These are phyloP conservation scores for Pulicaria dysenterica DNA, from an alignment of 129 eudicot genomes.

Conservation along the genomic window DNA sequence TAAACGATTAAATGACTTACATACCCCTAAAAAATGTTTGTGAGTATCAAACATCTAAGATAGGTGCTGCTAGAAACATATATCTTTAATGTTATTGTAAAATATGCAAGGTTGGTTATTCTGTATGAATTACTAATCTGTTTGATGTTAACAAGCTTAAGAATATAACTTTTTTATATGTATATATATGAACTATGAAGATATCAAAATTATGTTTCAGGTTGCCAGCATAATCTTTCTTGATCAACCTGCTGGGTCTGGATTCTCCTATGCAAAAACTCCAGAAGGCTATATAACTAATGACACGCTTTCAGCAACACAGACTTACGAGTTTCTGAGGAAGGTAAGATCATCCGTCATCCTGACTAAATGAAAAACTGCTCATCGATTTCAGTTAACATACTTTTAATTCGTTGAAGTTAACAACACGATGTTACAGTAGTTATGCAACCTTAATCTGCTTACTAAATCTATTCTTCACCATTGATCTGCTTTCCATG, in stretches of 20 bases:
- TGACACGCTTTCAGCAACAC: slow-evolving; percentile 26
- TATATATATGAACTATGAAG: no score
- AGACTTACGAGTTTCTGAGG: slow-evolving; percentile 26
- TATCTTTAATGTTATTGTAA: no score
- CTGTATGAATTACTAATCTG: no score
- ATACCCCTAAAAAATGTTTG: no score
- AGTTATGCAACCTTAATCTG: background rate
- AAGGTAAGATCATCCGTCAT: slow-evolving; percentile 16
- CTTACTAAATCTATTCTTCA: no score
- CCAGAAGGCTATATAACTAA: background rate
- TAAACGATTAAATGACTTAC: no score
- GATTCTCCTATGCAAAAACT: slow-evolving; percentile 37
- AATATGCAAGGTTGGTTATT: no score
- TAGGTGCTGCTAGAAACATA: no score
- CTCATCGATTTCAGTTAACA: background rate
- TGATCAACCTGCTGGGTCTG: slow-evolving; percentile 36
- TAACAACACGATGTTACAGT: background rate
- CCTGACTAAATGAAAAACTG: background rate
- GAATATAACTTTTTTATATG: no score
- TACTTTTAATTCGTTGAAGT: background rate
- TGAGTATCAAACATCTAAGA: no score
- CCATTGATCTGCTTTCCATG: no score
- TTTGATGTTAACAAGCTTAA: background rate
- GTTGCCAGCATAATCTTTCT: slow-evolving; percentile 35
- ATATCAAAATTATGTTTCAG: slow-evolving; percentile 11